Conservation (phyloP, 352 stramenopile genomes). For the Globisporangium canariense region DNA sequence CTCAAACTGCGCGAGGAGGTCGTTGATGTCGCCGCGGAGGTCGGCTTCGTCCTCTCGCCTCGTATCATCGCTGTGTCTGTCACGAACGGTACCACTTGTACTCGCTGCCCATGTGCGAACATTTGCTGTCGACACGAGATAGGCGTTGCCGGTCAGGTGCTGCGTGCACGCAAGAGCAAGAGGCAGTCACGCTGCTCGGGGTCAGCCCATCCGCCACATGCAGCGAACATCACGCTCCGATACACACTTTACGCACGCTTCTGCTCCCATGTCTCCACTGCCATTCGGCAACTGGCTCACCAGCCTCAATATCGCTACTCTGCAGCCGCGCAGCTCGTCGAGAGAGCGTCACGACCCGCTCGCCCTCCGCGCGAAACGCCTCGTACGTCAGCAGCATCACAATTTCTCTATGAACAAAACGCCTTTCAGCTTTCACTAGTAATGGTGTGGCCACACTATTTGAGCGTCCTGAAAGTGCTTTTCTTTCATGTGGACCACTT, state of each 20-base stretch:
- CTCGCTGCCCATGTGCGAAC: conserved; percentile 2
- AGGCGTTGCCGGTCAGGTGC: conserved; percentile 63
- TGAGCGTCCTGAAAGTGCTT: conserved; percentile 1
- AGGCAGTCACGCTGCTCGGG: neutral
- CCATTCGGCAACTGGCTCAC: conserved; percentile 31
- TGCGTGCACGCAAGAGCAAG: conserved; percentile 13
- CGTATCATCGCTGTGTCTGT: neutral
- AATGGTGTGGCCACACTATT: conserved; percentile 5
- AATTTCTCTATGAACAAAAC: no score
- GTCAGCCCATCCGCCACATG: neutral
- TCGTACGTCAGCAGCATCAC: conserved; percentile 44
- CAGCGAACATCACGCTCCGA: neutral
- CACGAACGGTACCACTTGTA: conserved; percentile 5
- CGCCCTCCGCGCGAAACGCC: conserved; percentile 44
- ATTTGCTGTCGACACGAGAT: conserved; percentile 60
- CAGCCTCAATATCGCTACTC: neutral
- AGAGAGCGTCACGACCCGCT: conserved; percentile 38
- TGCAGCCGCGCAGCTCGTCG: conserved; percentile 22
- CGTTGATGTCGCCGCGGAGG: conserved; percentile 7
- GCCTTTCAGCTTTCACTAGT: neutral
- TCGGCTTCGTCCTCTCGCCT: neutral
- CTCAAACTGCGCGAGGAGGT: conserved; percentile 12
- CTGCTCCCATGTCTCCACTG: conserved; percentile 54
- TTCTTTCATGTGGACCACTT: conserved; percentile 9
- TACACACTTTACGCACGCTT: conserved; percentile 27